Evolutionary conservation across 2,329 filamentous ascomycete genomes (phyloP).

Genomic region (Aspergillaceae sp.): DNA sequence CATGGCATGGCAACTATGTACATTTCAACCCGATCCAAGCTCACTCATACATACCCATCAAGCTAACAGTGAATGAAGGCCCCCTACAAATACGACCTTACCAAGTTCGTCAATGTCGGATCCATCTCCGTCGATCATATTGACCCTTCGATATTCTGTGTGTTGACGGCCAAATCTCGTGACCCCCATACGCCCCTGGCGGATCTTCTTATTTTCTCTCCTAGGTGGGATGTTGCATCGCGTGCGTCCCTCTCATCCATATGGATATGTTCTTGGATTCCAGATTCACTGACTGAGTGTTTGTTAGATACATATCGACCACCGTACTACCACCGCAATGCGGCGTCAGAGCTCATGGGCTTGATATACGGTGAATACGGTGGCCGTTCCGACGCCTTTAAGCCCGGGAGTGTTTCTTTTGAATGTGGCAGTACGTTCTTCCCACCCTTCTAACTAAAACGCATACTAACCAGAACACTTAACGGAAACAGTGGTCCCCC

Average conservation of each 20-base stretch:
- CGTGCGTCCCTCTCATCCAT: slow-evolving; percentile 13
- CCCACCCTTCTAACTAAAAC: neutral
- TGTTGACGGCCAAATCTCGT: slow-evolving; percentile 34
- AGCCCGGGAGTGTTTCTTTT: slow-evolving; percentile 27
- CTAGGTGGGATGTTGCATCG: slow-evolving; percentile 32
- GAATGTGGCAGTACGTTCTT: slow-evolving; percentile 25
- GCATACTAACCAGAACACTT: slow-evolving; percentile 1
- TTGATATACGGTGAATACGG: slow-evolving; percentile 28
- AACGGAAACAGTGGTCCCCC: slow-evolving; percentile 23
- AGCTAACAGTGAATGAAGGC: slow-evolving; percentile 12
- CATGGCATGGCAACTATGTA: slow-evolving; percentile 61
- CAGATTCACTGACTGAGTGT: neutral
- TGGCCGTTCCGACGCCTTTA: slow-evolving; percentile 27
- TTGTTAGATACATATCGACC: slow-evolving; percentile 31
- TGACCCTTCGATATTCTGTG: slow-evolving; percentile 35
- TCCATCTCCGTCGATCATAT: slow-evolving; percentile 34
- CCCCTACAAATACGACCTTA: slow-evolving; percentile 36
- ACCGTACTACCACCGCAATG: slow-evolving; percentile 38
- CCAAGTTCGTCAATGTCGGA: slow-evolving; percentile 33
- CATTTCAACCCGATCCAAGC: neutral
- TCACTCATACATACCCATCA: neutral
- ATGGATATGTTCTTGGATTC: neutral
- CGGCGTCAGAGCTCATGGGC: slow-evolving; percentile 32
- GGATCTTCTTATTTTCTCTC: slow-evolving; percentile 34
- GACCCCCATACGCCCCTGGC: slow-evolving; percentile 26